These are phyloP conservation scores for Wickerhamomyces strasburgensis DNA, from an alignment of 805 yeast species.

Conservation along the genomic window DNA sequence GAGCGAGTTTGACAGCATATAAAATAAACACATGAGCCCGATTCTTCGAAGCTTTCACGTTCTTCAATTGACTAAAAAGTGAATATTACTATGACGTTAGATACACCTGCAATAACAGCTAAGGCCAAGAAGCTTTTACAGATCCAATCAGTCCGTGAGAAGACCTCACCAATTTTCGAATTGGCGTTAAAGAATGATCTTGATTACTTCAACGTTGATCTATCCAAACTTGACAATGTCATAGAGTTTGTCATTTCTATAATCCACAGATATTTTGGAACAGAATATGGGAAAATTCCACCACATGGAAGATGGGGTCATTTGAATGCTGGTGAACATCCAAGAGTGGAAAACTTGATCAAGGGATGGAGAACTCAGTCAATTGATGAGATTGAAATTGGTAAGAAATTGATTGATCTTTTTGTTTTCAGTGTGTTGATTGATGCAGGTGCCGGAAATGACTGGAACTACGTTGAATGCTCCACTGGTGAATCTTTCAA, in stretches of 20 bases:
- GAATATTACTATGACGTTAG: background rate
- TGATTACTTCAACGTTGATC: slow-evolving; percentile 42
- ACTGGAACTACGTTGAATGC: slow-evolving; percentile 45
- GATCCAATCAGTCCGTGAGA: slow-evolving; percentile 53
- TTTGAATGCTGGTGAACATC: slow-evolving; percentile 45
- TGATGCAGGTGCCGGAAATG: slow-evolving; percentile 67
- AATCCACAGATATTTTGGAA: slow-evolving; percentile 41
- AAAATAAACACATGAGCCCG: no score
- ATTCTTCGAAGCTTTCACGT: no score
- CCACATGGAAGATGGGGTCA: slow-evolving; percentile 70
- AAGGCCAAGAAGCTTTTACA: slow-evolving; percentile 35
- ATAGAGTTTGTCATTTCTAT: slow-evolving; percentile 40
- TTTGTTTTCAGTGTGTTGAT: slow-evolving; percentile 56
- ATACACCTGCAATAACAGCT: background rate
- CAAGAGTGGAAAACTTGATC: slow-evolving; percentile 41
- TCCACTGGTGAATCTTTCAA: slow-evolving; percentile 27
- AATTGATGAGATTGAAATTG: slow-evolving; percentile 38
- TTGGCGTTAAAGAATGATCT: slow-evolving; percentile 34
- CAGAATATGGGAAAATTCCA: slow-evolving; percentile 43
- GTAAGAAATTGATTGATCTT: slow-evolving; percentile 51
- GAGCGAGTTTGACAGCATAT: no score
- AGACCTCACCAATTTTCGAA: slow-evolving; percentile 38
- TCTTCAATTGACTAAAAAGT: no score
- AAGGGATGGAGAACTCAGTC: slow-evolving; percentile 31
- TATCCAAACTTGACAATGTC: slow-evolving; percentile 35